Evolutionary conservation across 2,329 filamentous ascomycete genomes (phyloP).

Genomic region (Colletotrichum godetiae): DNA sequence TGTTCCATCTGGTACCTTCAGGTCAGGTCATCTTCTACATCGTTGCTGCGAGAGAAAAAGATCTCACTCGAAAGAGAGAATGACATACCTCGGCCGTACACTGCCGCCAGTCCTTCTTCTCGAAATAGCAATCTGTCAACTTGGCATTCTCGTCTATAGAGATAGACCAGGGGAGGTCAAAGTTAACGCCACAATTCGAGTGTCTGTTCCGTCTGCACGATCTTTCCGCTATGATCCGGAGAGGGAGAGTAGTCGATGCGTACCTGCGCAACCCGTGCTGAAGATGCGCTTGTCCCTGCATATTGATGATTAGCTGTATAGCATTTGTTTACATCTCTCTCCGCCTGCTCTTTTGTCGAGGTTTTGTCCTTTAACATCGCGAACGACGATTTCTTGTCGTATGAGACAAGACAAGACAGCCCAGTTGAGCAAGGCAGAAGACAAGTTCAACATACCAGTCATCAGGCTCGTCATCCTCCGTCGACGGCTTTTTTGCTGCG

Average conservation of each 20-base stretch:
- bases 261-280: constrained; percentile 93
- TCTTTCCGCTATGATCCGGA: not conserved
- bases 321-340: not conserved
- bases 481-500: constrained; percentile 49
- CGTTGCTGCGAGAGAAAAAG: not conserved
- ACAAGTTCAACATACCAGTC: constrained; percentile 76
- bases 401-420: not conserved
- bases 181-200: not conserved
- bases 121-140: constrained; percentile 95
- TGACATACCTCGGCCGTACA: constrained; percentile 86
- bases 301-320: not conserved
- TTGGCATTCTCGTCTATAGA: constrained; percentile 82
- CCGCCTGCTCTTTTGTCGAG: not conserved
- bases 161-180: constrained; percentile 15
- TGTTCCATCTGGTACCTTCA: constrained; percentile 78
- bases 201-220: not conserved
- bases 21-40: not conserved
- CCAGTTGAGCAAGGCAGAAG: not conserved
- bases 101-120: constrained; percentile 93
- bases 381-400: not conserved
- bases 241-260: constrained; percentile 37
- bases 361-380: not conserved
- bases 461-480: constrained; percentile 87
- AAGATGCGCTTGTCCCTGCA: constrained; percentile 96
- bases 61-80: not conserved